Evolutionary conservation across 495 filamentous ascomycete species (phyloP).

Genomic region (Parathielavia hyrcaniae): DNA sequence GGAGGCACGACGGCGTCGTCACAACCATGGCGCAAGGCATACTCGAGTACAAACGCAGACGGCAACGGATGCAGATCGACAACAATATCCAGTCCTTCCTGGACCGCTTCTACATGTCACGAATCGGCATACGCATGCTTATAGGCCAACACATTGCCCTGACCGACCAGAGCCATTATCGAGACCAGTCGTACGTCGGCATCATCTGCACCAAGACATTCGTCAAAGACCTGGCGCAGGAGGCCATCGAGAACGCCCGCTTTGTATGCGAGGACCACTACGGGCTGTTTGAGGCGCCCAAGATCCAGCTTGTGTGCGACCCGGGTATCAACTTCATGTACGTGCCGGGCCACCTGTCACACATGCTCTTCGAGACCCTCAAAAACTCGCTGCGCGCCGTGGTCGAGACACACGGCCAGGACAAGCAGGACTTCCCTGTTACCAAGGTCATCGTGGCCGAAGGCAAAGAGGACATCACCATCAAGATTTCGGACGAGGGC

Average conservation of each 20-base stretch:
- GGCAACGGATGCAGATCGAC: conserved; percentile 97
- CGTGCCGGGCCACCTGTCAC: conserved; percentile 91
- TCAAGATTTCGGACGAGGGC: conserved; percentile 94
- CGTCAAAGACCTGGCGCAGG: conserved; percentile 88
- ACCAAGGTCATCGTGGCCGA: conserved; percentile 97
- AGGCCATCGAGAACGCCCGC: conserved; percentile 95
- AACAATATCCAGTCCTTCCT: conserved; percentile 93
- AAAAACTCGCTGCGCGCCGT: conserved; percentile 97
- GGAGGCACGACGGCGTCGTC: conserved; percentile 92
- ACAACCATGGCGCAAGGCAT: conserved; percentile 95
- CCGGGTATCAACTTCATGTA: conserved; percentile 97
- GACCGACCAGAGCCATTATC: conserved; percentile 80
- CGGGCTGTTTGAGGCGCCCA: conserved; percentile 93
- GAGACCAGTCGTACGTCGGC: conserved; percentile 88
- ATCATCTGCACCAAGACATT: conserved; percentile 99
- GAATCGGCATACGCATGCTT: conserved; percentile 98
- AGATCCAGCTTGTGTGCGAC: conserved; percentile 91
- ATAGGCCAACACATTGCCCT: conserved; percentile 97
- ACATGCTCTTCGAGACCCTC: conserved; percentile 98
- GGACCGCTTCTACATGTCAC: conserved; percentile 98
- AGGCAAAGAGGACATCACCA: conserved; percentile 96
- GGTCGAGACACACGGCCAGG: conserved; percentile 89
- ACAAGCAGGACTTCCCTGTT: conserved; percentile 90
- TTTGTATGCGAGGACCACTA: conserved; percentile 99
- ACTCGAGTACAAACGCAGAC: conserved; percentile 91